These are phyloP conservation scores for Pedinophyceae sp. DNA, from an alignment of 139 green algal species.

Conservation along the genomic window DNA sequence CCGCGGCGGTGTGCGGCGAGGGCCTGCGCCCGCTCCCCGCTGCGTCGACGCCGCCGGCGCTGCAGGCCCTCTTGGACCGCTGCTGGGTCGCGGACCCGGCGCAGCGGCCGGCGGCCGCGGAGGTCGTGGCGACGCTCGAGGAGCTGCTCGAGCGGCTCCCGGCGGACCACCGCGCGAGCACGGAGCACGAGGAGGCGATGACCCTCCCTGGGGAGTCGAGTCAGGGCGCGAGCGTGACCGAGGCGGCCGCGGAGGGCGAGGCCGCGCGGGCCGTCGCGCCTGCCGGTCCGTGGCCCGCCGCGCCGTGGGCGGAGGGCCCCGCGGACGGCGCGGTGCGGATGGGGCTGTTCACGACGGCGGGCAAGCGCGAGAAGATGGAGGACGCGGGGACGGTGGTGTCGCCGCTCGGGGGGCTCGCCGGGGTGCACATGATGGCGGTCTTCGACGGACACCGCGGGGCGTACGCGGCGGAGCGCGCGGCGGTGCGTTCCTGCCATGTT, in stretches of 20 bases:
- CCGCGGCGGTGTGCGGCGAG: slow-evolving; percentile 55
- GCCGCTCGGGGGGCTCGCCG: background rate
- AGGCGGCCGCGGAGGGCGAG: background rate
- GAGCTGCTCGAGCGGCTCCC: too few relatives aligned
- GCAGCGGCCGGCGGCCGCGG: slow-evolving; percentile 20
- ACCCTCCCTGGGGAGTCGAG: background rate
- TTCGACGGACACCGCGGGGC: slow-evolving; percentile 70
- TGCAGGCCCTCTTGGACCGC: slow-evolving; percentile 26
- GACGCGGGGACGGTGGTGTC: slow-evolving; percentile 25
- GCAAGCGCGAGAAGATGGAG: slow-evolving; percentile 54
- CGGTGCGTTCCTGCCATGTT: slow-evolving; percentile 1
- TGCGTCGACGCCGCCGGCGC: slow-evolving; percentile 9
- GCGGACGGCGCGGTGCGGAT: too few relatives aligned
- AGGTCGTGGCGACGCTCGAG: slow-evolving; percentile 21
- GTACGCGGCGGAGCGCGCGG: slow-evolving; percentile 3
- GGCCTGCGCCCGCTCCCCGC: slow-evolving; percentile 54
- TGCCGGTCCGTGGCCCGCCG: too few relatives aligned
- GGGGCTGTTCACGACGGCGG: slow-evolving; percentile 23
- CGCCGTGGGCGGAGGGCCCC: too few relatives aligned
- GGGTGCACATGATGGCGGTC: slow-evolving; percentile 29
- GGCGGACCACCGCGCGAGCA: too few relatives aligned
- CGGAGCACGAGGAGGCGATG: too few relatives aligned
- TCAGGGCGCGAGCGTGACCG: background rate
- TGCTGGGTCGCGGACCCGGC: slow-evolving; percentile 40
- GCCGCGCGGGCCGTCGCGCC: background rate